Conservation (phyloP, 371 early-diverging fungal species). For the Fennellomyces sp. region DNA sequence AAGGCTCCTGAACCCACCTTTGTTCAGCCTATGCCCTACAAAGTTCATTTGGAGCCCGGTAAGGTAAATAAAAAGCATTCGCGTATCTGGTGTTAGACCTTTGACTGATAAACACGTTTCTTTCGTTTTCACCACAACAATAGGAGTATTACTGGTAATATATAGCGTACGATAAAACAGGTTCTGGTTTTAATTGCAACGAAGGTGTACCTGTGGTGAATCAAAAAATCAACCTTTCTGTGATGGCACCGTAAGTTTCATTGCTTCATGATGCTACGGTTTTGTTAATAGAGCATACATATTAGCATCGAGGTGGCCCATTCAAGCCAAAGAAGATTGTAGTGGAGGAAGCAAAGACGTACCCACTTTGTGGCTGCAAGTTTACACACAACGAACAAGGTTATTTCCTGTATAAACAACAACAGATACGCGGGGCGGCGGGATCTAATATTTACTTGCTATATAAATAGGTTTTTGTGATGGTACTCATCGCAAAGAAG, state of each 20-base stretch:
- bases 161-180: not conserved
- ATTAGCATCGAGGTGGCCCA: slow-evolving; percentile 20
- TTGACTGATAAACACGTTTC: not conserved
- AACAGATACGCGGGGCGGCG: not conserved
- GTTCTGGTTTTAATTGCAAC: not conserved
- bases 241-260: slow-evolving; percentile 35
- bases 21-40: slow-evolving; percentile 36
- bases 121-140: not conserved
- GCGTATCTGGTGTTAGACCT: not conserved
- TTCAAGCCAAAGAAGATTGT: slow-evolving; percentile 40
- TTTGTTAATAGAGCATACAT: not conserved
- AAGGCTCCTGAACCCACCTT: slow-evolving; percentile 23
- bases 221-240: slow-evolving; percentile 43
- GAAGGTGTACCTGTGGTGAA: slow-evolving; percentile 37
- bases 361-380: slow-evolving; percentile 38
- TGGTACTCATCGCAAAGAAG: slow-evolving; percentile 42
- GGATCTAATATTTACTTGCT: not conserved
- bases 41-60: slow-evolving; percentile 36
- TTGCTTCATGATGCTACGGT: not conserved
- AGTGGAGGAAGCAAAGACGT: slow-evolving; percentile 36
- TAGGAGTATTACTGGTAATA: slow-evolving; percentile 38
- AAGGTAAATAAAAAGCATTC: slow-evolving; percentile 17
- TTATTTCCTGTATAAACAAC: not conserved
- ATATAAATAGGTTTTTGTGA: slow-evolving; percentile 28
- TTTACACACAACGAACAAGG: slow-evolving; percentile 28